Percentiles rank a stretch among this genome's conserved stretches.
Conservation (phyloP, 1,284 basidiomycete genomes). For the Rhodotorula sp. region DNA sequence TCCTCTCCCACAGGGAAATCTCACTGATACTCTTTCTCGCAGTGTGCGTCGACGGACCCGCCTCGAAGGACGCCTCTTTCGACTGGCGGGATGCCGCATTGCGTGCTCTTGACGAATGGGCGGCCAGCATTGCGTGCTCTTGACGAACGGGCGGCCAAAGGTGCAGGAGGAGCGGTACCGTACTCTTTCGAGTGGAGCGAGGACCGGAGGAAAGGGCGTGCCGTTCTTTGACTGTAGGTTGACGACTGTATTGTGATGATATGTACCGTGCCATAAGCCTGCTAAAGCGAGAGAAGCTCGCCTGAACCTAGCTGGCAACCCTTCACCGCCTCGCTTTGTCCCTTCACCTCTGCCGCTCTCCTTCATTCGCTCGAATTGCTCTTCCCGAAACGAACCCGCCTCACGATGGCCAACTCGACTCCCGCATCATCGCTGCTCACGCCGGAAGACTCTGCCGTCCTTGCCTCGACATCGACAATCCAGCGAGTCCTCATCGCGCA, state of each 20-base stretch:
- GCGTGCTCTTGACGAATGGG: slow-evolving; percentile 39
- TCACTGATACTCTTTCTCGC: no score
- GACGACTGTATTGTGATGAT: no score
- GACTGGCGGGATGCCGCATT: slow-evolving; percentile 45
- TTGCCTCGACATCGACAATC: slow-evolving; percentile 23
- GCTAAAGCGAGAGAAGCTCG: no score
- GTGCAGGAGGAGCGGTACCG: slow-evolving; percentile 38
- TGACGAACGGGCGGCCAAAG: slow-evolving; percentile 29
- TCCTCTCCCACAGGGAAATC: no score
- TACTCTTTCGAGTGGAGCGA: slow-evolving; percentile 38
- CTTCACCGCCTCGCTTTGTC: no score
- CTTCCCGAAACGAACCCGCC: no score
- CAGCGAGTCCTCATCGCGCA: slow-evolving; percentile 37
- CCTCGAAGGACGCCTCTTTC: slow-evolving; percentile 19
- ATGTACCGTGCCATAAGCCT: no score
- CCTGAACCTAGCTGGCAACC: no score
- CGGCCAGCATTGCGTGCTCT: slow-evolving; percentile 41
- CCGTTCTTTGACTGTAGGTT: no score
- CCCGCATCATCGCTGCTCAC: background rate
- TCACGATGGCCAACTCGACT: background rate
- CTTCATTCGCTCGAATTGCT: background rate
- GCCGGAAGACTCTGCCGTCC: slow-evolving; percentile 4
- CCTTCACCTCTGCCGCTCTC: no score
- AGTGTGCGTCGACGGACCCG: slow-evolving; percentile 38
- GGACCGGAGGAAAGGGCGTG: background rate